These are phyloP conservation scores for Grifola frondosa DNA, from an alignment of 1,284 basidiomycete species.

Conservation along the genomic window DNA sequence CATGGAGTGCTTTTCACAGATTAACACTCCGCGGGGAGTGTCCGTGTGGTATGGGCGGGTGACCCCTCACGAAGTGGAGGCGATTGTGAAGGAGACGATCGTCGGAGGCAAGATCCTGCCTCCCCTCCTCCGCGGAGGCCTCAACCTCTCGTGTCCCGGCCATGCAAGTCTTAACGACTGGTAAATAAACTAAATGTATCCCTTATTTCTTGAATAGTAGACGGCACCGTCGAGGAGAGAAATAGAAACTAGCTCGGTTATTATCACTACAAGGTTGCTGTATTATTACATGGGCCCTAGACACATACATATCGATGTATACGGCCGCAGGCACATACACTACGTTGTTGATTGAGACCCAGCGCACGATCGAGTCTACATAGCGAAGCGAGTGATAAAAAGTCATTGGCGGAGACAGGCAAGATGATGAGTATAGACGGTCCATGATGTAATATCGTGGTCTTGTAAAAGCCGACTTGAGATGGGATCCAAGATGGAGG, in stretches of 20 bases:
- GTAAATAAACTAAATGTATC: conserved; percentile 38
- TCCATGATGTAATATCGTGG: neutral
- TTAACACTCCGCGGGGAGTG: conserved; percentile 82
- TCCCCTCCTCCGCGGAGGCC: conserved; percentile 78
- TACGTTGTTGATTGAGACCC: neutral
- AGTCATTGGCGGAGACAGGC: neutral
- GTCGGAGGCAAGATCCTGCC: conserved; percentile 81
- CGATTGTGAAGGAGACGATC: conserved; percentile 86
- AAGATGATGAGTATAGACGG: neutral
- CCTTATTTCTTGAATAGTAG: too few relatives aligned
- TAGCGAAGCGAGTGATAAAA: neutral
- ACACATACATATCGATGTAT: conserved; percentile 6
- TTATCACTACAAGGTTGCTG: conserved; percentile 8
- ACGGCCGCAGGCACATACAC: conserved; percentile 11
- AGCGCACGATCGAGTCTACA: conserved; percentile 2
- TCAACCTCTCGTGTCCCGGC: conserved; percentile 70
- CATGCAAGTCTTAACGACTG: conserved; percentile 71
- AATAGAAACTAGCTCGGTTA: neutral
- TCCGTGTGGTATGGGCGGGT: conserved; percentile 94
- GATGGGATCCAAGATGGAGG: neutral
- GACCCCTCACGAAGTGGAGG: conserved; percentile 82
- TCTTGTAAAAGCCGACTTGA: too few relatives aligned
- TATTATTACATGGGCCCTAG: conserved; percentile 19
- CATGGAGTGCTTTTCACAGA: conserved; percentile 42
- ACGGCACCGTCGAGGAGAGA: too few relatives aligned